Evolutionary conservation across 192 early-diverging fungal genomes (phyloP), one percentile per base, ranked within the genome.

Genomic region (Coemansia interrupta): DNA sequence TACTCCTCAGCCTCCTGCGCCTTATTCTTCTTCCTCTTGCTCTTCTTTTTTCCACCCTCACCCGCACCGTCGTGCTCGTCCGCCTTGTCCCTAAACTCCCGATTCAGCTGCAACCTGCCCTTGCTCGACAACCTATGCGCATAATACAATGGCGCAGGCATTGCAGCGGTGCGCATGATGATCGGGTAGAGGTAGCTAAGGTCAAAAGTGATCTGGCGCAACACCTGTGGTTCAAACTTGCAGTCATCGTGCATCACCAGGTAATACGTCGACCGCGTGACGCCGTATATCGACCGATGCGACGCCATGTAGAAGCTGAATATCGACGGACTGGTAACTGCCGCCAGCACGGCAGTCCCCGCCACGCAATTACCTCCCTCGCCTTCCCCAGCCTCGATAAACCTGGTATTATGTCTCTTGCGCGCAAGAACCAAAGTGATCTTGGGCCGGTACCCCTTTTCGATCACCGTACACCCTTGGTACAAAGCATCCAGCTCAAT

Each of bases 131-230:
- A 38, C 22, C 61, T 32, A n/a, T 77, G 73, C 0, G 73, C 67
- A 56, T 77, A 77, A 53, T 77, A 77, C 17, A 77, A 22, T 7
- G 68, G 15, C 0, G 73, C 63, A 5, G 73, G 73, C 63, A 77
- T 66, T 5, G 64, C 70, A 0, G 54, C 68, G 0, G 59, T 23
- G 6, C 65, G 44, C 13, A 20, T 62, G 0, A 60, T 29, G 4
- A 77, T 66, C 3, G 64, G 64, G 38, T 77, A 77, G 17, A 46
- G 42, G 47, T 59, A 77, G 57, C 68, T 52, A 41, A 77, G 29
- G 17, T 52, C 36, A 23, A 63, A 70, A 1, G 68, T 67, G 28
- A 77, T 52, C 43, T 29, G 1, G 5, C 43, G 49, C 11, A 73
- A 28, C 15, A 17, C 51, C 30, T 62, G 22, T 4, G 56, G 53